Evolutionary conservation across 2,329 filamentous ascomycete species (phyloP).

Genomic region (Penicillium corylophilum): DNA sequence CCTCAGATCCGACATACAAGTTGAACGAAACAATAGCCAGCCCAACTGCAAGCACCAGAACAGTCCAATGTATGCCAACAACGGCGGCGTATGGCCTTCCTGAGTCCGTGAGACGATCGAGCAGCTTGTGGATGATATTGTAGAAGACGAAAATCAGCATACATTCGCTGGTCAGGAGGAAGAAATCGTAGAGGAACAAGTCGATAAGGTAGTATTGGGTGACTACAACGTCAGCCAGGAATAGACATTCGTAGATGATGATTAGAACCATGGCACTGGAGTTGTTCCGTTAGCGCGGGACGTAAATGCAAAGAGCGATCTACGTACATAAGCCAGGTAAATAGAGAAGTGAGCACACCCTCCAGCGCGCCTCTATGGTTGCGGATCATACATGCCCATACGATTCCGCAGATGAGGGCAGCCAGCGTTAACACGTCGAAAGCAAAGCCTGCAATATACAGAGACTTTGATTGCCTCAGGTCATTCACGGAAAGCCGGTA

Average conservation of each 20-base stretch:
- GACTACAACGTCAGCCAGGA: conserved; percentile 14
- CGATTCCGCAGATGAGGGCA: conserved; percentile 17
- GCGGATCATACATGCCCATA: conserved; percentile 19
- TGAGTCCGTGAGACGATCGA: conserved; percentile 16
- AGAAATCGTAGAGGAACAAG: conserved; percentile 21
- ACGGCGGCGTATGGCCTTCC: conserved; percentile 16
- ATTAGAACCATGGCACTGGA: conserved; percentile 10
- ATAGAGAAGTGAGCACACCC: conserved; percentile 11
- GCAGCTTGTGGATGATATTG: conserved; percentile 16
- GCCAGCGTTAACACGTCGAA: conserved; percentile 20
- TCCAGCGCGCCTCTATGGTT: conserved; percentile 15
- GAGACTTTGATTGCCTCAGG: neutral
- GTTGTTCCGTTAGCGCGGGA: neutral
- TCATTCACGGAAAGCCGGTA: neutral
- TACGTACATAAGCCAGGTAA: conserved; percentile 15
- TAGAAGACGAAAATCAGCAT: conserved; percentile 24
- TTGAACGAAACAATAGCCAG: conserved; percentile 16
- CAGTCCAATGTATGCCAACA: conserved; percentile 15
- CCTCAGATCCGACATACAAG: conserved; percentile 12
- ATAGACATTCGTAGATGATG: conserved; percentile 15
- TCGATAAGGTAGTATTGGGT: conserved; percentile 21
- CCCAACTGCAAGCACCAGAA: conserved; percentile 8
- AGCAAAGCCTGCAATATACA: conserved; percentile 11
- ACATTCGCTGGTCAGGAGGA: conserved; percentile 11
- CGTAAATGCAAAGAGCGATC: too few species aligned